Evolutionary conservation across 2,329 filamentous ascomycete genomes (phyloP).

Genomic region (Sphaerulina vaccinii): DNA sequence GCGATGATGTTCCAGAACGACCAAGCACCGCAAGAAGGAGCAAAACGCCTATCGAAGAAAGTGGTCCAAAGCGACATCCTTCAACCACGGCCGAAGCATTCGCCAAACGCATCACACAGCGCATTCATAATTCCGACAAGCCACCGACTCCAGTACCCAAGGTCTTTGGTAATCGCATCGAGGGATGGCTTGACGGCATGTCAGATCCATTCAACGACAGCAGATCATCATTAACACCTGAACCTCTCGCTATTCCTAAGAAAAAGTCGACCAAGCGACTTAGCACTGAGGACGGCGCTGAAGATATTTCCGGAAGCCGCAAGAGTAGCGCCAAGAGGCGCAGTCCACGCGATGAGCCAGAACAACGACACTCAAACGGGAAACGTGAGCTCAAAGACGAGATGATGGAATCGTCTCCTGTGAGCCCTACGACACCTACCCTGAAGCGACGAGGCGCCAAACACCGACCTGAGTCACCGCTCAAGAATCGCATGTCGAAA

Average conservation of each 20-base stretch:
- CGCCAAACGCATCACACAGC: conserved; percentile 27
- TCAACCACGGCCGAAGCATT: conserved; percentile 26
- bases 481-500: conserved; percentile 36
- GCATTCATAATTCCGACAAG: conserved; percentile 19
- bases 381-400: conserved; percentile 12
- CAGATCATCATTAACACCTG: conserved; percentile 34
- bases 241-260: conserved; percentile 30
- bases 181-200: conserved; percentile 58
- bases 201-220: conserved; percentile 41
- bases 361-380: conserved; percentile 18
- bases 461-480: conserved; percentile 43
- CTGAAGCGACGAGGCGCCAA: conserved; percentile 39
- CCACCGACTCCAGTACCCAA: conserved; percentile 36
- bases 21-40: conserved; percentile 14
- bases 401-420: not conserved
- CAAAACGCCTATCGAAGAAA: conserved; percentile 19
- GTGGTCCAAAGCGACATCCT: conserved; percentile 14
- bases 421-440: conserved; percentile 25
- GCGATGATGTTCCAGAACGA: conserved; percentile 13
- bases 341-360: conserved; percentile 25
- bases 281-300: conserved; percentile 12
- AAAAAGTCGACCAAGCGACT: conserved; percentile 22
- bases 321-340: conserved; percentile 25
- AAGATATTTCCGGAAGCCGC: conserved; percentile 16
- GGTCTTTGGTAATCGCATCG: conserved; percentile 54